These are phyloP conservation scores for Cyclotella kingstonii DNA, from an alignment of 108 stramenopile genomes.

Conservation along the genomic window DNA sequence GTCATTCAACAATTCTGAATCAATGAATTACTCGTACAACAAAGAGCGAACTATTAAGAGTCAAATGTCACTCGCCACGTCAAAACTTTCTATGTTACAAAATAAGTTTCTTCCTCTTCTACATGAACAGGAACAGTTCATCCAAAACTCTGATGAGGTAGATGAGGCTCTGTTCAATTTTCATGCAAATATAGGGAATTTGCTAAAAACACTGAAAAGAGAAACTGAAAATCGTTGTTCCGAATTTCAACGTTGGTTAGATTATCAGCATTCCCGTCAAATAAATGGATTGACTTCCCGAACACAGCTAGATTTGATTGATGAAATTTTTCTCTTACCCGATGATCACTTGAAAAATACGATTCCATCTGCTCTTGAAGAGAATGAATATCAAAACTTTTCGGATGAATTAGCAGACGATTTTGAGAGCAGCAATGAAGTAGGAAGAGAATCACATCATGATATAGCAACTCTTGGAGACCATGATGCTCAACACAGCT, in stretches of 20 bases:
- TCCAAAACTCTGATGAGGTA: slow-evolving; percentile 3
- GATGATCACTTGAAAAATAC: slow-evolving; percentile 16
- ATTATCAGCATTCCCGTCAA: slow-evolving; percentile 5
- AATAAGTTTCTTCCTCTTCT: slow-evolving; percentile 12
- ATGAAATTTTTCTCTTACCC: slow-evolving; percentile 34
- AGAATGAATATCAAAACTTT: not conserved
- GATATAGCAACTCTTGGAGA: not conserved
- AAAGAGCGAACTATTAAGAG: slow-evolving; percentile 14
- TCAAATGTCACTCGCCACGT: slow-evolving; percentile 15
- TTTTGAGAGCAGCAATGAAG: not conserved
- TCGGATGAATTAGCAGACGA: not conserved
- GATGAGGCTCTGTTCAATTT: slow-evolving; percentile 7
- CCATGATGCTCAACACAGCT: not conserved
- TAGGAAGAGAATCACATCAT: not conserved
- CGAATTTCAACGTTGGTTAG: slow-evolving; percentile 20
- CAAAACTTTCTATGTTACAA: slow-evolving; percentile 8
- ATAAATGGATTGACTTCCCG: not conserved
- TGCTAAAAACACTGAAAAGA: slow-evolving; percentile 9
- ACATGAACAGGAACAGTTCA: not conserved
- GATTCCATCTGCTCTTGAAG: not conserved
- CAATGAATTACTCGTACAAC: not conserved
- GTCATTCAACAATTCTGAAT: not conserved
- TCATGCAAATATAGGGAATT: slow-evolving; percentile 11
- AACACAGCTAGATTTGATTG: slow-evolving; percentile 25
- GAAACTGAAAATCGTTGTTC: slow-evolving; percentile 15